Base-by-base conservation (phyloP, 208 protist species). In the Vickermania spadyakhi region DNA sequence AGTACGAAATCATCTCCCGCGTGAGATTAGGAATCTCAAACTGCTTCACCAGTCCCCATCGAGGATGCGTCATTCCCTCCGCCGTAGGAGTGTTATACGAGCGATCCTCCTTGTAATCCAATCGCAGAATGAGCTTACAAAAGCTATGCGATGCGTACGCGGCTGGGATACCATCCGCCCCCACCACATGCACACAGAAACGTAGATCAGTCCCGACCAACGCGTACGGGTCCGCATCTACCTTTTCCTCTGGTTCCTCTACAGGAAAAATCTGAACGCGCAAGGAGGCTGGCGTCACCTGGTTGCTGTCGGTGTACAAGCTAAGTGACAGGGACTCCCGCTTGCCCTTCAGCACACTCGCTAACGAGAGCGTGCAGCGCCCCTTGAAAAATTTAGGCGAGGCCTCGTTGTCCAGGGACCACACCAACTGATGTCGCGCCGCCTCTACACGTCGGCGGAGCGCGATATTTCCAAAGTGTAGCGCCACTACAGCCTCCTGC, bases 101-200 rank as follows among this genome's bases (percentile, higher is more conserved):
- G 22, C 75, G 74, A 41, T 84, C 68, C 7, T 81, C 66, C 28
- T 65, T 52, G 64, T 93, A 81, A 51, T 67, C 36, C 36, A 45
- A 75, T 3, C 77, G 60, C 3, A 93, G 63, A 2, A 72, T 79
- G 28, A 86, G 68, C 56, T 75, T 74, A 59, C 82, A 90, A 56
- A 93, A 86, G 2, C 65, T 64, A 57, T 83, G 71, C 7, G 64
- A 56, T 3, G 53, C 56, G 25, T 67, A 86, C 5, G 64, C 28
- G 7, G 62, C 36, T 2, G 86, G 86, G 7, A 93, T 73, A 3
- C 67, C 63, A 14, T 72, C 66, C 11, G 79, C 86, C 7, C 81
- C 77, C 11, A 93, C 73, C 31, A 93, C 59, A 45, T 77, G 67
- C 11, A 93, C 58, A 56, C 78, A 88, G 54, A 93, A 90, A 5